Evolutionary conservation across 495 filamentous ascomycete genomes (phyloP).

Genomic region (Penicillium alfredii): DNA sequence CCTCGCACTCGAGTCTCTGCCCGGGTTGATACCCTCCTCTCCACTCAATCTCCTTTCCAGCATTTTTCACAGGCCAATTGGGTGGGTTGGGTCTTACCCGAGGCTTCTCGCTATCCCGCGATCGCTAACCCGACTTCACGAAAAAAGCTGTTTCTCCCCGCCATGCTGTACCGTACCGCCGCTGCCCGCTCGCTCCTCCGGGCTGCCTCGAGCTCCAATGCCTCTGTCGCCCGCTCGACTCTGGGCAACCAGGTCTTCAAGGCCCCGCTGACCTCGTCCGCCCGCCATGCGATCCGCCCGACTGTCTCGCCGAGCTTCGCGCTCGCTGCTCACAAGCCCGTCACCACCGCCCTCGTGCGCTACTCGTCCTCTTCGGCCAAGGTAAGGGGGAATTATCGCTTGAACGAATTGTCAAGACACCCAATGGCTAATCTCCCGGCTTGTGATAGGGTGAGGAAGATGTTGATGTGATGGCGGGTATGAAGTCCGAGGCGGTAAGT

Average conservation of each 20-base stretch:
- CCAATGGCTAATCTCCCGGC: slow-evolving; percentile 32
- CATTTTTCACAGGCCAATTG: slow-evolving; percentile 33
- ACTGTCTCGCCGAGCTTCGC: slow-evolving; percentile 31
- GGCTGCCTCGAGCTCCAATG: slow-evolving; percentile 44
- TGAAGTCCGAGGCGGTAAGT: slow-evolving; percentile 71
- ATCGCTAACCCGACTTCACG: slow-evolving; percentile 28
- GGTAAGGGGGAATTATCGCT: slow-evolving; percentile 15
- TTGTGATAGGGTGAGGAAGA: slow-evolving; percentile 33
- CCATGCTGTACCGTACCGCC: slow-evolving; percentile 45
- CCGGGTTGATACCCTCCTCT: slow-evolving; percentile 34
- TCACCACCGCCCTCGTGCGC: slow-evolving; percentile 49
- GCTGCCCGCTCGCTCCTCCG: slow-evolving; percentile 44
- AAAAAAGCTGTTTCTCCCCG: slow-evolving; percentile 34
- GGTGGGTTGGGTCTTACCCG: slow-evolving; percentile 28
- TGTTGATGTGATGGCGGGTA: slow-evolving; percentile 59
- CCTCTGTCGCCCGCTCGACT: slow-evolving; percentile 38
- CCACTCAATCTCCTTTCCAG: slow-evolving; percentile 24
- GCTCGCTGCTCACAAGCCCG: slow-evolving; percentile 44
- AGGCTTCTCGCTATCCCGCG: slow-evolving; percentile 27
- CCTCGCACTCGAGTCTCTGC: slow-evolving; percentile 29
- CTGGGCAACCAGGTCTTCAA: slow-evolving; percentile 40
- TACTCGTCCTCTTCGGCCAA: slow-evolving; percentile 36
- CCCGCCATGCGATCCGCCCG: slow-evolving; percentile 33
- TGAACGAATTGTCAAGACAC: neutral
- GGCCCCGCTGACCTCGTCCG: slow-evolving; percentile 42